Evolutionary conservation across 345 rosid genomes (phyloP).

Genomic region (Streptanthus diversifolius): DNA sequence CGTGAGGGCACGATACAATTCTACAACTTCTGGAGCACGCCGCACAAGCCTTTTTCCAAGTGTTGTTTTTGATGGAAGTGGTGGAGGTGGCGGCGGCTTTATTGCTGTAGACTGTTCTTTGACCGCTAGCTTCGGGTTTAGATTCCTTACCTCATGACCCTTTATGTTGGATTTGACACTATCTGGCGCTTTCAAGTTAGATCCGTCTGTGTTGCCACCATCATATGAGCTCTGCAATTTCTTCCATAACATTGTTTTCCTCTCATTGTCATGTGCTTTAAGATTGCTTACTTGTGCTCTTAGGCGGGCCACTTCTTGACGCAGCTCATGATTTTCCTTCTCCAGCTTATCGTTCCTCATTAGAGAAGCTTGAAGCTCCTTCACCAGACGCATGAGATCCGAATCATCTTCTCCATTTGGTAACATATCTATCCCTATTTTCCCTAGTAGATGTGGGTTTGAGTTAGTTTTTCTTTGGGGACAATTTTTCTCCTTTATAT

Average conservation of each 20-base stretch:
- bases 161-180: constrained; percentile 38
- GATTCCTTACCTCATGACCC: constrained; percentile 29
- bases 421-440: constrained; percentile 35
- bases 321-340: constrained; percentile 72
- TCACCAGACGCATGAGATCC: constrained; percentile 51
- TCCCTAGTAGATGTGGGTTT: constrained; percentile 1
- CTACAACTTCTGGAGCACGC: constrained; percentile 78
- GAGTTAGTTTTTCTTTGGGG: not conserved
- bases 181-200: constrained; percentile 46
- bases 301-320: constrained; percentile 65
- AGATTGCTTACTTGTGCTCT: constrained; percentile 63
- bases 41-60: constrained; percentile 54
- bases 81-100: constrained; percentile 71
- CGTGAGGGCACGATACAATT: constrained; percentile 77
- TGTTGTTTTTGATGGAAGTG: constrained; percentile 53
- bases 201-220: constrained; percentile 26
- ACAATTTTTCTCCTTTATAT: constrained; percentile 24
- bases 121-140: constrained; percentile 40
- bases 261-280: constrained; percentile 81
- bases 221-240: constrained; percentile 67
- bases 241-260: constrained; percentile 86
- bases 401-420: constrained; percentile 49
- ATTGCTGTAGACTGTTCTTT: constrained; percentile 19
- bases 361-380: constrained; percentile 59
- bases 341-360: constrained; percentile 51